Evolutionary conservation across 306 rosid species (phyloP), one percentile per base, ranked within the genome.

Genomic region (Rosa lucieae): DNA sequence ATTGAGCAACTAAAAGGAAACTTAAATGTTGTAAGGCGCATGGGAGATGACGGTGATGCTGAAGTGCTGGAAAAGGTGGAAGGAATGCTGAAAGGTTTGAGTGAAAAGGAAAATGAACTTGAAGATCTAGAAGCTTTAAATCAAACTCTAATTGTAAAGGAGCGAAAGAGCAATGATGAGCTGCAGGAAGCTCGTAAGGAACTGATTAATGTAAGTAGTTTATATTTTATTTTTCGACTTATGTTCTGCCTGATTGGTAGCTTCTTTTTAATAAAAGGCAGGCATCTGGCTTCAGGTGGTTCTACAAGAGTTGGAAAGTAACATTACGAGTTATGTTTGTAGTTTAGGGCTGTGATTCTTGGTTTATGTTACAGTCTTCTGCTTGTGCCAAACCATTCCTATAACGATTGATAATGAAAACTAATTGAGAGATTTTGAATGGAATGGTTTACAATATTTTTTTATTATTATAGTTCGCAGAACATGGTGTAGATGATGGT

Each of bases 151-250:
- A 88, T 96, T 72, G 84, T 90, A 77, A 90, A 82, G 84, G 94
- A 93, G 88, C 98, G 94, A 42, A 86, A 87, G 89, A 89, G 97
- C 90, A 96, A 96, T 73, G 93, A 90, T 70, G 99, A 96, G 85
- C 88, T 96, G 80, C 97, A 91, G 84, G 99, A 93, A 20, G 99
- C 98, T 82, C 96, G 98, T 55, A 93, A 90, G 82, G 97, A 88
- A 84, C 81, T 96, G 82, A 85, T 89, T 44, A 83, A 76, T 70
- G 99, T 93, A 87, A 89, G 97, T 80, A n/a, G 59, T 73, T 74
- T 32, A 32, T 67, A 17, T 7, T 0, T 32, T 10, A 8, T 59
- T 0, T 62, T 44, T 44, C 10, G 10, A 35, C 23, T 32, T 78
- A 61, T 39, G 29, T 44, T 13, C 21, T 43, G 10, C 4, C 29